phyloP scores from a whole-genome alignment of 2,329 filamentous ascomycete species.

The Stagonosporopsis vannaccii region DNA sequence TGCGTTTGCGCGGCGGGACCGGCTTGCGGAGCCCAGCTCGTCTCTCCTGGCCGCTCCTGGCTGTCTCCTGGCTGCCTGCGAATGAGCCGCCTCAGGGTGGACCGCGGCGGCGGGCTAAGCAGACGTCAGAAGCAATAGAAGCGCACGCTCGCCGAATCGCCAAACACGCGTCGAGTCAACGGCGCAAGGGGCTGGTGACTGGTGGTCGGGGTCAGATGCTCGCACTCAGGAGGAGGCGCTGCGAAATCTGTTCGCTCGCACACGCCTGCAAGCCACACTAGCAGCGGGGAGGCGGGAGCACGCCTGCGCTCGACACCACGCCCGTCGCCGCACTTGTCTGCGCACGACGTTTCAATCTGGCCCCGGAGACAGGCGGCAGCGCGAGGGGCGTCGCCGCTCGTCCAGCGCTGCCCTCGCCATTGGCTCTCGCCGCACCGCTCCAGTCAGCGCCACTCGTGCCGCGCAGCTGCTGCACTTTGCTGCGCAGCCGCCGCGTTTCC shows the following conservation, averaged over 20 bases:
- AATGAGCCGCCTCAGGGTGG: slow-evolving; percentile 22
- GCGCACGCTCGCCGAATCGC: no score
- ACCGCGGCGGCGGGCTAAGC: slow-evolving; percentile 26
- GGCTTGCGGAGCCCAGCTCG: slow-evolving; percentile 35
- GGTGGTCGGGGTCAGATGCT: slow-evolving; percentile 7
- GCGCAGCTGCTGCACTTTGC: background rate
- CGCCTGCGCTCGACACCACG: background rate
- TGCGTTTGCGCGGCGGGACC: slow-evolving; percentile 21
- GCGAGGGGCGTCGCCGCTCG: background rate
- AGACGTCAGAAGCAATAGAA: slow-evolving; percentile 23
- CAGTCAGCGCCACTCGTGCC: slow-evolving; percentile 5
- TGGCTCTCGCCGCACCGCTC: slow-evolving; percentile 6
- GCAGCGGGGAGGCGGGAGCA: slow-evolving; percentile 17
- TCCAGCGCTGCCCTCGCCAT: no score
- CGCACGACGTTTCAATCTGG: slow-evolving; percentile 5
- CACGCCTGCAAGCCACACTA: background rate
- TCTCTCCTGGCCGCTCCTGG: slow-evolving; percentile 18
- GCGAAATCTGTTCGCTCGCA: slow-evolving; percentile 11
- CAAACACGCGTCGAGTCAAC: slow-evolving; percentile 18
- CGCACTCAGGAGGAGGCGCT: background rate
- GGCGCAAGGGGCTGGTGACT: slow-evolving; percentile 13
- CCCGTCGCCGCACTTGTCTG: slow-evolving; percentile 3
- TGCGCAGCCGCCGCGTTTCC: background rate
- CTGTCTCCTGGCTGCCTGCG: background rate
- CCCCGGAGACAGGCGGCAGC: slow-evolving; percentile 5